phyloP scores from a whole-genome alignment of 345 rosid genomes.

The Hibiscus tridactylites region DNA sequence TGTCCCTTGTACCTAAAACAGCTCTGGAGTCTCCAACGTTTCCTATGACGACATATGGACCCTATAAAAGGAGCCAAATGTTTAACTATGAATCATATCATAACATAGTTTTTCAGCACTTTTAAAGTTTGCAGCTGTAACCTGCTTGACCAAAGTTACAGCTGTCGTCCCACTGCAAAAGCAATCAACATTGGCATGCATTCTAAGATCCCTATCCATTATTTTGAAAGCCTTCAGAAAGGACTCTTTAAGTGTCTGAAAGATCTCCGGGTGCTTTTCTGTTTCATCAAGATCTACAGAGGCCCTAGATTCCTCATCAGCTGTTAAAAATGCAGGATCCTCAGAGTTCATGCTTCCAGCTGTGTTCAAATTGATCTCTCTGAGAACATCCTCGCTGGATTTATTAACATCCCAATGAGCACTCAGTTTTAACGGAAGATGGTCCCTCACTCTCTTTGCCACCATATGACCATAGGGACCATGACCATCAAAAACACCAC shows the following conservation, averaged over 20 bases:
- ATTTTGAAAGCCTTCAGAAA: constrained; percentile 88
- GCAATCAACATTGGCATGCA: constrained; percentile 67
- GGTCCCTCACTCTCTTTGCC: constrained; percentile 89
- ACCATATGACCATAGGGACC: constrained; percentile 97
- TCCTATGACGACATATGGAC: constrained; percentile 67
- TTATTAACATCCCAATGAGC: constrained; percentile 66
- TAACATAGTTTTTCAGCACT: constrained; percentile 3
- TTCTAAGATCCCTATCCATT: constrained; percentile 87
- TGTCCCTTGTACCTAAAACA: constrained; percentile 67
- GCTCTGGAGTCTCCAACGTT: constrained; percentile 98
- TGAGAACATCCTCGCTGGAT: constrained; percentile 40
- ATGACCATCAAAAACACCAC: constrained; percentile 98
- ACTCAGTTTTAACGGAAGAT: constrained; percentile 75
- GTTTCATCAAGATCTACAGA: constrained; percentile 40
- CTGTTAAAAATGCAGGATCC: constrained; percentile 48
- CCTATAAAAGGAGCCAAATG: constrained; percentile 33
- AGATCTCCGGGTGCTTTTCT: constrained; percentile 46
- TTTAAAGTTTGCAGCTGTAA: constrained; percentile 15
- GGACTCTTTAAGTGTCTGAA: constrained; percentile 60
- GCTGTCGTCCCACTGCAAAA: constrained; percentile 98
- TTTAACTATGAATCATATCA: not conserved
- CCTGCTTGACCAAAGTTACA: constrained; percentile 90
- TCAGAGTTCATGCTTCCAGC: constrained; percentile 44
- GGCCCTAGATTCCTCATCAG: constrained; percentile 58
- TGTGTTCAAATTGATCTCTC: constrained; percentile 42